phyloP scores from a whole-genome alignment of 768 basidiomycete genomes.

The Fibroporia radiculosa region DNA sequence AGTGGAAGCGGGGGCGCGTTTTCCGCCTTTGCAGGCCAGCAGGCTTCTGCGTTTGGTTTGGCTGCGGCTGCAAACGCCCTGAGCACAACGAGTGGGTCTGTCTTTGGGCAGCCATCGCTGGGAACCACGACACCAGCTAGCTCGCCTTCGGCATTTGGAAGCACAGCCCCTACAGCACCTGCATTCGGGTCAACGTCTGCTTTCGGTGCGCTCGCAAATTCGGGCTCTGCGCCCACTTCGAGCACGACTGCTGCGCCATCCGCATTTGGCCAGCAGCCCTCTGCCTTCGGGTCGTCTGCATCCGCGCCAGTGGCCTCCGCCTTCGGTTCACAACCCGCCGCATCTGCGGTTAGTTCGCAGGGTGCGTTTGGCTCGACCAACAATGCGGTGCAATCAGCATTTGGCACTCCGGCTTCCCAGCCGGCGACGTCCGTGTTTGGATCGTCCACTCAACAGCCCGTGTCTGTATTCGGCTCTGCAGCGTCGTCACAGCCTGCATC shows the following conservation, averaged over 20 bases:
- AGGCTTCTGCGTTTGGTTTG: conserved; percentile 20
- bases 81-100: conserved; percentile 12
- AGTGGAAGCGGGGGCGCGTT: conserved; percentile 40
- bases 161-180: conserved; percentile 10
- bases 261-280: conserved; percentile 1
- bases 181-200: conserved; percentile 14
- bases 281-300: conserved; percentile 4
- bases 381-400: conserved; percentile 5
- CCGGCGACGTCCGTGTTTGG: conserved; percentile 14
- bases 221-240: conserved; percentile 3
- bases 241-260: conserved; percentile 5
- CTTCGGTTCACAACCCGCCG: conserved; percentile 9
- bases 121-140: conserved; percentile 11
- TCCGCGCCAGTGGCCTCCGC: not conserved
- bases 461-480: conserved; percentile 1
- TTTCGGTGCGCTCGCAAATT: conserved; percentile 11
- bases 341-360: conserved; percentile 35
- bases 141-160: conserved; percentile 10
- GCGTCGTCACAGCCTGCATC: conserved; percentile 1
- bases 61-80: conserved; percentile 13
- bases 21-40: conserved; percentile 27
- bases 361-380: conserved; percentile 20
- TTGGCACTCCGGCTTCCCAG: conserved; percentile 21
- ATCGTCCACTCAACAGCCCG: conserved; percentile 7
- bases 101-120: conserved; percentile 18